These are phyloP conservation scores for Starmerella etchellsii DNA, from an alignment of 805 yeast genomes.

Conservation along the genomic window DNA sequence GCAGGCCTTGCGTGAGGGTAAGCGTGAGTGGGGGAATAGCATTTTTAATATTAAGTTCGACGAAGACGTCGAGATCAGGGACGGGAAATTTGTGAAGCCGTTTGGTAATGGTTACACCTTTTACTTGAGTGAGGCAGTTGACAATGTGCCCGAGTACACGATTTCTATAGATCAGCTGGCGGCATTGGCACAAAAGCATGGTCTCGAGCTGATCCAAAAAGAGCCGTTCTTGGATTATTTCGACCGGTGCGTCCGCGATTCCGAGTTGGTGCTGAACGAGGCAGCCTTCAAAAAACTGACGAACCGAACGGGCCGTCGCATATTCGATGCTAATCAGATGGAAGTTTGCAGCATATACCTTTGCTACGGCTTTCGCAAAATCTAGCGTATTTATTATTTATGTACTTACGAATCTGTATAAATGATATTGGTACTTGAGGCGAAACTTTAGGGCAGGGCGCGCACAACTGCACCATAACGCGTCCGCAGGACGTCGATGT, in stretches of 20 bases:
- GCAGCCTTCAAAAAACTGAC: conserved; percentile 36
- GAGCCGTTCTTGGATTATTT: conserved; percentile 74
- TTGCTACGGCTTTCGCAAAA: conserved; percentile 58
- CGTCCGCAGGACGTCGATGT: too few species aligned
- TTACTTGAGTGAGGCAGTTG: conserved; percentile 83
- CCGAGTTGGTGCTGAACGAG: conserved; percentile 20
- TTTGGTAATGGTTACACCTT: conserved; percentile 77
- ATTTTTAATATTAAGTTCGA: conserved; percentile 73
- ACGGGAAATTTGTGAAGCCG: conserved; percentile 26
- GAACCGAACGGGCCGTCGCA: conserved; percentile 66
- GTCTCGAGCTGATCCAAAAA: conserved; percentile 55
- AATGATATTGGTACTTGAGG: too few species aligned
- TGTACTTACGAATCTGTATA: background rate
- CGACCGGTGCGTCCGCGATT: conserved; percentile 53
- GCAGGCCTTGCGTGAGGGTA: conserved; percentile 29
- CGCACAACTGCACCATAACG: too few species aligned
- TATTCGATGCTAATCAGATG: conserved; percentile 78
- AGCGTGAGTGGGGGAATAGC: conserved; percentile 68
- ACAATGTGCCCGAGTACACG: conserved; percentile 90
- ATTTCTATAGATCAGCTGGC: conserved; percentile 87
- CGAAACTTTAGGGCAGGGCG: too few species aligned
- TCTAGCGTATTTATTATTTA: background rate
- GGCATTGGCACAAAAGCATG: conserved; percentile 71
- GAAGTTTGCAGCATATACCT: conserved; percentile 79
- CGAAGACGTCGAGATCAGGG: conserved; percentile 29